These are phyloP conservation scores for Sonneratia caseolaris DNA, from an alignment of 345 rosid species.

Conservation along the genomic window DNA sequence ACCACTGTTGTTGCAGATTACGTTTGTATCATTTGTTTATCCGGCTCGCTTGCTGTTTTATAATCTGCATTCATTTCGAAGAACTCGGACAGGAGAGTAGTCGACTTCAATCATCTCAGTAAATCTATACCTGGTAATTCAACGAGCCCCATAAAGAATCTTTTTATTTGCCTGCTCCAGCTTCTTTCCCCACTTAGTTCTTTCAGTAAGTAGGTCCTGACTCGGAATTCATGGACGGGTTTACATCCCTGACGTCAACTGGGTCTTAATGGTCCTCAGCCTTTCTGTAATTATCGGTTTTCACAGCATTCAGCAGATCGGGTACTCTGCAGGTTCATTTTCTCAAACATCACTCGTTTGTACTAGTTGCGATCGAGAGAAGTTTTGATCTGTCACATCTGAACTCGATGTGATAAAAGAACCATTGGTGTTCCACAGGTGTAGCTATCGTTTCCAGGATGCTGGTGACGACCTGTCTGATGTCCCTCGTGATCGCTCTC, in stretches of 20 bases:
- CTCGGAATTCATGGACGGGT: slow-evolving; percentile 36
- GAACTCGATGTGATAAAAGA: neutral
- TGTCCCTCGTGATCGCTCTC: slow-evolving; percentile 48
- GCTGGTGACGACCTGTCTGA: slow-evolving; percentile 53
- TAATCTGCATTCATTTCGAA: slow-evolving; percentile 51
- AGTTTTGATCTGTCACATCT: too few relatives aligned
- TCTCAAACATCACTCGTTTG: neutral
- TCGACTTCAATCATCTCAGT: slow-evolving; percentile 33
- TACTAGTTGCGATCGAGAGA: neutral
- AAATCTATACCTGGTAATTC: slow-evolving; percentile 35
- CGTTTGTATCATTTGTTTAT: slow-evolving; percentile 37
- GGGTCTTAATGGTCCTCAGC: slow-evolving; percentile 52
- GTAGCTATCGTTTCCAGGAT: slow-evolving; percentile 42
- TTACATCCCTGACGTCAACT: slow-evolving; percentile 53
- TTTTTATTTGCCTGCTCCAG: slow-evolving; percentile 1
- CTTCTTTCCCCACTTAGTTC: neutral
- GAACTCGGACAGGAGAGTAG: slow-evolving; percentile 12
- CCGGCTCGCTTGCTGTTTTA: slow-evolving; percentile 39
- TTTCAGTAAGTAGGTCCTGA: neutral
- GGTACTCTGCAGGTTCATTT: slow-evolving; percentile 39
- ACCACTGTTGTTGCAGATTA: slow-evolving; percentile 24
- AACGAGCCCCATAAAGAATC: neutral
- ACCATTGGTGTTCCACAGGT: slow-evolving; percentile 24
- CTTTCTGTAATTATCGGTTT: slow-evolving; percentile 37
- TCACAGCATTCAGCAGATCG: slow-evolving; percentile 25